Evolutionary conservation across 2,329 filamentous ascomycete genomes (phyloP).

Genomic region (Aureobasidium melanogenum): DNA sequence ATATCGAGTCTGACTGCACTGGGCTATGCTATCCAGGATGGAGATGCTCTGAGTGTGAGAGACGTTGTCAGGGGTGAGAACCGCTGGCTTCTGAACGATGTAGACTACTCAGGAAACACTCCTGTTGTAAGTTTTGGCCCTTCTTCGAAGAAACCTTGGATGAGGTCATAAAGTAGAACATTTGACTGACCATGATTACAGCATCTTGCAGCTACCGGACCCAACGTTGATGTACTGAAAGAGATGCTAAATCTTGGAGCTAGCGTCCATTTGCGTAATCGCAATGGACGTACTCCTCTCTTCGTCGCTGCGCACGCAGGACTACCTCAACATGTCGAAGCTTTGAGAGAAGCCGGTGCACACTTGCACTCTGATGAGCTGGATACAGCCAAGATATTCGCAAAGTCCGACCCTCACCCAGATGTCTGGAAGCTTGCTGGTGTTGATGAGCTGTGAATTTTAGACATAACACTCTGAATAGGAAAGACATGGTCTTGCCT

Average conservation of each 20-base stretch:
- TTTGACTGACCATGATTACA: constrained; percentile 20
- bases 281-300: constrained; percentile 48
- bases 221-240: constrained; percentile 46
- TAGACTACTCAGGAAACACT: constrained; percentile 77
- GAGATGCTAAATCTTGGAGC: constrained; percentile 48
- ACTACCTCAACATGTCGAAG: constrained; percentile 43
- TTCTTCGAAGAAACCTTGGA: not conserved
- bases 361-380: constrained; percentile 52
- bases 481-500: not conserved
- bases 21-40: constrained; percentile 69
- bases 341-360: constrained; percentile 48
- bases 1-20: constrained; percentile 63
- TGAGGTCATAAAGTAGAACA: not conserved
- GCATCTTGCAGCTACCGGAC: constrained; percentile 50
- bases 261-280: constrained; percentile 52
- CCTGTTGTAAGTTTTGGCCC: constrained; percentile 32
- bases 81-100: constrained; percentile 59
- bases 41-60: constrained; percentile 56
- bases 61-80: constrained; percentile 61
- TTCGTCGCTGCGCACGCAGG: constrained; percentile 52
- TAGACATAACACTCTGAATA: not conserved
- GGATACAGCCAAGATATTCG: constrained; percentile 40
- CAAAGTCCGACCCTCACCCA: constrained; percentile 6
- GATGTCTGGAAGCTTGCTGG: constrained; percentile 13
- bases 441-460: not conserved